phyloP scores from a whole-genome alignment of 305 asterid genomes.

The Solanum hybrid region DNA sequence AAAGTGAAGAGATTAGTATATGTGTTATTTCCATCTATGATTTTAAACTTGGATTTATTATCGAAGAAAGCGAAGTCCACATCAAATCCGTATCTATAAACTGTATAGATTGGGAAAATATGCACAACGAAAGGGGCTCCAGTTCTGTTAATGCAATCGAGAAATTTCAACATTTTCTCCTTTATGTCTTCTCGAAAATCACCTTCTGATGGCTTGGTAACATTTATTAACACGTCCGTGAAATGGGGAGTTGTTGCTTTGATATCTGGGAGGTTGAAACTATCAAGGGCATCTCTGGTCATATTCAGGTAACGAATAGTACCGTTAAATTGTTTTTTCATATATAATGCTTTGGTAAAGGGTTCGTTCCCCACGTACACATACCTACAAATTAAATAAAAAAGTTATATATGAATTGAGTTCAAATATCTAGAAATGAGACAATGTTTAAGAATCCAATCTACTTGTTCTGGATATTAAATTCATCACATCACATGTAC shows the following conservation, averaged over 20 bases:
- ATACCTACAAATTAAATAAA: constrained; percentile 11
- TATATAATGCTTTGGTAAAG: constrained; percentile 4
- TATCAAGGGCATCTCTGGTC: constrained; percentile 5
- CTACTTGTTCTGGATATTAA: not conserved
- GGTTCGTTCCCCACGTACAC: constrained; percentile 25
- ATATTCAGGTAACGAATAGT: not conserved
- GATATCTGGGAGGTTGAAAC: not conserved
- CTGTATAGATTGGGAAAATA: constrained; percentile 19
- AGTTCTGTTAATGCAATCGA: not conserved
- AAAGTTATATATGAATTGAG: not conserved
- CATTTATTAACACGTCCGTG: constrained; percentile 10
- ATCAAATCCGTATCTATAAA: not conserved
- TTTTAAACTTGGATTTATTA: constrained; percentile 14
- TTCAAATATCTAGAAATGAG: not conserved
- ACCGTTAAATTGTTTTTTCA: not conserved
- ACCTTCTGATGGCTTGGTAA: constrained; percentile 28
- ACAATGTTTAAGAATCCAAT: no score
- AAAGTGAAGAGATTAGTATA: constrained; percentile 33
- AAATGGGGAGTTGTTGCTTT: constrained; percentile 19
- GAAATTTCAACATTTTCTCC: not conserved
- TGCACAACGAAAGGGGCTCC: constrained; percentile 17
- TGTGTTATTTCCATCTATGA: constrained; percentile 18
- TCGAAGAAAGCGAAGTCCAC: constrained; percentile 36
- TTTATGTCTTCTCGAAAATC: constrained; percentile 22
- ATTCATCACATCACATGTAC: not conserved